Evolutionary conservation across 2,329 filamentous ascomycete genomes (phyloP).

Genomic region (Aspergillus sergii): DNA sequence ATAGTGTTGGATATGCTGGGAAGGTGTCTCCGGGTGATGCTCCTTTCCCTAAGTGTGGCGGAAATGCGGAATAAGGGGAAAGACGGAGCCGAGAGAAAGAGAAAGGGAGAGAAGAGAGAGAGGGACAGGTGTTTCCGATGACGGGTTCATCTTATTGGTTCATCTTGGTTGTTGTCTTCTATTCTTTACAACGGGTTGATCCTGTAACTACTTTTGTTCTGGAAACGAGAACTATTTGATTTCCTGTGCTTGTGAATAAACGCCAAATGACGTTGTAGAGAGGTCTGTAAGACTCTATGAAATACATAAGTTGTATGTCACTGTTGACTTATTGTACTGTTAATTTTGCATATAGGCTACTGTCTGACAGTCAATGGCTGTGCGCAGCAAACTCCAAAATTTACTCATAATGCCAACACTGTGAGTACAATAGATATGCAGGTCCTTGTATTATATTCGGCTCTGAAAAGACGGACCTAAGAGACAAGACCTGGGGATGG

Average conservation of each 20-base stretch:
- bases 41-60: constrained; percentile 4
- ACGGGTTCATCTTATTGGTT: background rate
- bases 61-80: background rate
- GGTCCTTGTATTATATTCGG: too few species aligned
- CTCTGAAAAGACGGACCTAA: too few species aligned
- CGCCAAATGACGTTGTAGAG: background rate
- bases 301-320: background rate
- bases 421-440: too few species aligned
- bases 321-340: background rate
- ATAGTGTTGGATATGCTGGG: constrained; percentile 1
- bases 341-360: too few species aligned
- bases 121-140: background rate
- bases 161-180: background rate
- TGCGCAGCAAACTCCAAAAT: too few species aligned
- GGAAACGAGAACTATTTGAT: background rate
- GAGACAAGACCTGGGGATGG: too few species aligned
- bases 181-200: background rate
- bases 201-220: background rate
- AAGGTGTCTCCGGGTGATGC: background rate
- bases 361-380: too few species aligned
- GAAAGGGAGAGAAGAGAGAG: too few species aligned
- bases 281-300: background rate
- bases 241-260: background rate
- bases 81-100: background rate
- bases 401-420: too few species aligned